A percentile compares a stretch with the other conserved stretches of the same genome.
Evolutionary conservation across 2,329 filamentous ascomycete species (phyloP).

Genomic region (Beauveria caledonica): DNA sequence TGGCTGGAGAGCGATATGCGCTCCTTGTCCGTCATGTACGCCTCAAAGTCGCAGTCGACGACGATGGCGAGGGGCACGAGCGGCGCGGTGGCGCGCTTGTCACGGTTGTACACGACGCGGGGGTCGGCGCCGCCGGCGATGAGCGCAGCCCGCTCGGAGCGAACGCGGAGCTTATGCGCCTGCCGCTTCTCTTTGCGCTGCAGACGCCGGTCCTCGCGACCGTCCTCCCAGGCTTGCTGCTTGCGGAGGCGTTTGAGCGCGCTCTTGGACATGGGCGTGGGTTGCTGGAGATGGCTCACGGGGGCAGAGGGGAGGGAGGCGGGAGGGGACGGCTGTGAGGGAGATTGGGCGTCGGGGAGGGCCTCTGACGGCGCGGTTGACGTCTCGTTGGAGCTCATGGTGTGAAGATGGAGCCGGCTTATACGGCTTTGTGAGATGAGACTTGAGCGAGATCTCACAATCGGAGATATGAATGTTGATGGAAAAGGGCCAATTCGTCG

Average conservation of each 20-base stretch:
- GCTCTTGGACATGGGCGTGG: constrained; percentile 63
- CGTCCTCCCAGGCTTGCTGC: constrained; percentile 67
- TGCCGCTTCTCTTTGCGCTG: constrained; percentile 48
- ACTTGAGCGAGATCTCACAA: neutral
- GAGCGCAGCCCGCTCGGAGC: constrained; percentile 40
- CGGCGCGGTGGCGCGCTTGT: constrained; percentile 34
- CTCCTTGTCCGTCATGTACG: constrained; percentile 82
- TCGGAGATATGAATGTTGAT: neutral
- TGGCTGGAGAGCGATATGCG: constrained; percentile 74
- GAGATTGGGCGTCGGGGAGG: neutral
- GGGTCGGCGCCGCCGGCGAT: constrained; percentile 41
- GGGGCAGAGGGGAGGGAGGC: neutral
- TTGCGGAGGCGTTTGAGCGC: constrained; percentile 72
- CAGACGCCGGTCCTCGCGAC: constrained; percentile 49
- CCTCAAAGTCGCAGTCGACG: constrained; percentile 87
- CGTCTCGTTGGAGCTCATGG: constrained; percentile 8
- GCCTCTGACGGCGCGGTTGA: neutral
- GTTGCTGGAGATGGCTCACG: constrained; percentile 2
- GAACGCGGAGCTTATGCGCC: constrained; percentile 38
- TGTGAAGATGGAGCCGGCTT: neutral
- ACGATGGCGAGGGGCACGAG: constrained; percentile 72
- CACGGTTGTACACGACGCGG: constrained; percentile 22
- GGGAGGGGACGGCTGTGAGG: neutral
- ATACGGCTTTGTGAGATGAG: neutral
- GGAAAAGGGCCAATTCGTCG: neutral